Percentiles rank a stretch among this genome's conserved stretches.
These are phyloP conservation scores for Pythium monospermum DNA, from an alignment of 352 stramenopile species.

Conservation along the genomic window DNA sequence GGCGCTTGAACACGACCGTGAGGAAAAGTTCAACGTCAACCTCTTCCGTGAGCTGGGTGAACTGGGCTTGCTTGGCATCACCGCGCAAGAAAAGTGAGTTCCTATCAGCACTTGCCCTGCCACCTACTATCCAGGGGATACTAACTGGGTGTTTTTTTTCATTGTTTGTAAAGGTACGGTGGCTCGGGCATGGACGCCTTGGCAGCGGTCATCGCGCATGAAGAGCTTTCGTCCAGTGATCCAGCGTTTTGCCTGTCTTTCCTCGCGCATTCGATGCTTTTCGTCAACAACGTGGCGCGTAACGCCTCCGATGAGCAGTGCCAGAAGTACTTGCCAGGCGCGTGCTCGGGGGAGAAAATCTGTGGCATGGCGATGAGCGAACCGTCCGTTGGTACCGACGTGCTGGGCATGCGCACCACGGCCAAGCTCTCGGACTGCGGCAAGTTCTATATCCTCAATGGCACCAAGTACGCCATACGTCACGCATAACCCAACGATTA, in stretches of 20 bases:
- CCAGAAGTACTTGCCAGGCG: constrained; percentile 83
- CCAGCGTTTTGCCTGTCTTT: constrained; percentile 98
- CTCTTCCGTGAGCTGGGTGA: constrained; percentile 95
- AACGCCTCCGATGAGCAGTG: constrained; percentile 90
- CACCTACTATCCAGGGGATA: too few species aligned
- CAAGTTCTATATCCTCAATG: constrained; percentile 90
- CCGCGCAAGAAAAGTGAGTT: constrained; percentile 88
- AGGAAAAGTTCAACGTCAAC: constrained; percentile 96
- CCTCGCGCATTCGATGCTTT: constrained; percentile 92
- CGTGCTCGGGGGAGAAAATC: constrained; percentile 93
- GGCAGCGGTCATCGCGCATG: constrained; percentile 92
- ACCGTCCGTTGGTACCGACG: constrained; percentile 93
- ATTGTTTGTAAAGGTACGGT: constrained; percentile 84
- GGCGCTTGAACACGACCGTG: constrained; percentile 92
- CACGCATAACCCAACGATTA: not conserved
- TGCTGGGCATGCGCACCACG: constrained; percentile 95
- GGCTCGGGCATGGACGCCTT: constrained; percentile 95
- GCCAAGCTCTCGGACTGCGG: constrained; percentile 82
- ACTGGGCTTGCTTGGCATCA: constrained; percentile 95
- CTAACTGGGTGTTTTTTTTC: too few species aligned
- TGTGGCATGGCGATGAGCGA: constrained; percentile 99
- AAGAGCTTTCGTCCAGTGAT: constrained; percentile 96
- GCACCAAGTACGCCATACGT: constrained; percentile 58
- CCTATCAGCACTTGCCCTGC: too few species aligned
- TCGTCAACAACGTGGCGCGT: constrained; percentile 90